Evolutionary conservation across 768 basidiomycete species (phyloP).

Genomic region (Calocybe cyanea): DNA sequence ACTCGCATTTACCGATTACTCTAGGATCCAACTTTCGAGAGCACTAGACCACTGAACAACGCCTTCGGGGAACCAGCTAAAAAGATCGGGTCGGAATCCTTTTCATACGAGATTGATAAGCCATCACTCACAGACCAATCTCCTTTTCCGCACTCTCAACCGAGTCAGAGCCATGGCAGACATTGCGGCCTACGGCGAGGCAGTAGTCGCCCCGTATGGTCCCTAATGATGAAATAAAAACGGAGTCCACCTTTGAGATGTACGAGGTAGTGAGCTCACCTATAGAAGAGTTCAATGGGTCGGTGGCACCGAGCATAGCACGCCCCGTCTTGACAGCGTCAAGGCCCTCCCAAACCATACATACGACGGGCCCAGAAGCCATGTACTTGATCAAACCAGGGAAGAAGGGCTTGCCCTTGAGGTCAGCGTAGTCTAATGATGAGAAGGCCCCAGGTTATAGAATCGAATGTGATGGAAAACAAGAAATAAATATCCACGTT

Average conservation of each 20-base stretch:
- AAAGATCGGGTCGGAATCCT: conserved; percentile 9
- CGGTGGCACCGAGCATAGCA: conserved; percentile 93
- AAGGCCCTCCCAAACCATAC: conserved; percentile 93
- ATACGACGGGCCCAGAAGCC: conserved; percentile 92
- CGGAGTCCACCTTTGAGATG: conserved; percentile 1
- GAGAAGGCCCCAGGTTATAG: conserved; percentile 12
- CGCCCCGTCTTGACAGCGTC: conserved; percentile 95
- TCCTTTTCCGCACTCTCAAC: conserved; percentile 92
- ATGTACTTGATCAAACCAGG: conserved; percentile 95
- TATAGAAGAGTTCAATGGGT: conserved; percentile 86
- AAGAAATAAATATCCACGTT: conserved; percentile 48
- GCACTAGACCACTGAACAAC: conserved; percentile 65
- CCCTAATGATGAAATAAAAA: conserved; percentile 39
- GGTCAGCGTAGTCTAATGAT: conserved; percentile 86
- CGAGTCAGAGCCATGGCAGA: conserved; percentile 88
- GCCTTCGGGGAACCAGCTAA: conserved; percentile 92
- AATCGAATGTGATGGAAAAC: conserved; percentile 8
- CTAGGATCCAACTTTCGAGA: conserved; percentile 73
- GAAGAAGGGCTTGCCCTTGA: conserved; percentile 94
- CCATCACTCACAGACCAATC: conserved; percentile 72
- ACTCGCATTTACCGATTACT: conserved; percentile 39
- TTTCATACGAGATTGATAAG: neutral
- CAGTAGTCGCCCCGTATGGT: conserved; percentile 96
- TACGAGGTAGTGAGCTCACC: conserved; percentile 44
- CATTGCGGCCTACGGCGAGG: conserved; percentile 92